Evolutionary conservation across 208 protist genomes (phyloP).

Genomic region (Acanthamoeba lenticulata): DNA sequence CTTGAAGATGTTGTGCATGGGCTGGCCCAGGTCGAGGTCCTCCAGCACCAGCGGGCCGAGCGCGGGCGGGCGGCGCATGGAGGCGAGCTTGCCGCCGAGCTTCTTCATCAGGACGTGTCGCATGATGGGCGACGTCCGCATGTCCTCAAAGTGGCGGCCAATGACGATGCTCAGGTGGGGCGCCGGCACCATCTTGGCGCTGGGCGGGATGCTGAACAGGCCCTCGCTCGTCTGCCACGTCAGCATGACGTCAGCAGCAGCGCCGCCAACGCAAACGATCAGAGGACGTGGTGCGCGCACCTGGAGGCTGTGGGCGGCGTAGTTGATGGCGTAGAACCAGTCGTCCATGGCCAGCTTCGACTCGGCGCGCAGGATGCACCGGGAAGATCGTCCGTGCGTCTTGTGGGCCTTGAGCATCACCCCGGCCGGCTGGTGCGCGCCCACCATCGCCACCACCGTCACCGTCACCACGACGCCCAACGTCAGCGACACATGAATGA

Average conservation of each 20-base stretch:
- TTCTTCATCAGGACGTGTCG: neutral
- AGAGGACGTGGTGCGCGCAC: neutral
- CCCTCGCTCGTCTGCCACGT: neutral
- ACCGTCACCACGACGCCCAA: neutral
- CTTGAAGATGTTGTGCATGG: neutral
- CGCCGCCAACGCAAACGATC: neutral
- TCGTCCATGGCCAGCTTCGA: neutral
- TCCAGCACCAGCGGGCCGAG: neutral
- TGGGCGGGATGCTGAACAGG: neutral
- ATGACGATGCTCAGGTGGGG: neutral
- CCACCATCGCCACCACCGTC: neutral
- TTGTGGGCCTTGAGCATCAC: neutral
- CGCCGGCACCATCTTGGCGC: neutral
- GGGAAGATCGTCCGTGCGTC: neutral
- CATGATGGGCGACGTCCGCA: neutral
- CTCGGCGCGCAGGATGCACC: neutral
- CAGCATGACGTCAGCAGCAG: neutral
- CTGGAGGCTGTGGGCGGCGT: neutral
- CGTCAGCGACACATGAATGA: too few relatives aligned
- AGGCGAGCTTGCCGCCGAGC: neutral
- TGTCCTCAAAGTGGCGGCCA: neutral
- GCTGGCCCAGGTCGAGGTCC: neutral
- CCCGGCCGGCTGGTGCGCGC: neutral
- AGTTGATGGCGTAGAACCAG: neutral
- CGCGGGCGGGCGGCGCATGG: neutral